Conservation (phyloP, 1,284 basidiomycete genomes). For the Papiliotrema nemorosa region DNA sequence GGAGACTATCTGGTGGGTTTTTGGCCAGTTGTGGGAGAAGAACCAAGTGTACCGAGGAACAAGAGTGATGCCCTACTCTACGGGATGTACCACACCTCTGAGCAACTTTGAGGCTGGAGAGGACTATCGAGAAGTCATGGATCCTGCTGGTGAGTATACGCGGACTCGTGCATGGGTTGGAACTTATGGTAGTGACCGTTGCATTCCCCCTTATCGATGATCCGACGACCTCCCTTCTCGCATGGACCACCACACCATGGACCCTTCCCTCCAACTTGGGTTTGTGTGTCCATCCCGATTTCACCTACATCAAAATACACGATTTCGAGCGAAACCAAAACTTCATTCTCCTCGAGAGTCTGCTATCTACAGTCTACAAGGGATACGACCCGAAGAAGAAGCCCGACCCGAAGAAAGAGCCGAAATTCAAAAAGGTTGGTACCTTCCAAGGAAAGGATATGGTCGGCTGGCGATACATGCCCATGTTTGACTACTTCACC, state of each 20-base stretch:
- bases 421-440: constrained; percentile 88
- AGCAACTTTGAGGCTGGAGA: constrained; percentile 97
- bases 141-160: constrained; percentile 71
- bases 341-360: constrained; percentile 87
- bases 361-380: constrained; percentile 90
- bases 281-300: constrained; percentile 93
- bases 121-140: constrained; percentile 90
- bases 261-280: constrained; percentile 94
- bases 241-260: constrained; percentile 99
- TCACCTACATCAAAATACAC: constrained; percentile 95
- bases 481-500: constrained; percentile 93
- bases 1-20: constrained; percentile 99
- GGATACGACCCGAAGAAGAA: constrained; percentile 61
- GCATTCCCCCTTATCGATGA: constrained; percentile 92
- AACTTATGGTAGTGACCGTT: constrained; percentile 70
- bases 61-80: constrained; percentile 98
- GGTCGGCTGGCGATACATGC: constrained; percentile 95
- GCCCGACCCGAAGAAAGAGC: constrained; percentile 66
- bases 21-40: constrained; percentile 86
- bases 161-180: no score
- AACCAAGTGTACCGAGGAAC: constrained; percentile 91
- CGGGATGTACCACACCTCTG: constrained; percentile 90
- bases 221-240: constrained; percentile 82
- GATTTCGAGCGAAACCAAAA: constrained; percentile 84
- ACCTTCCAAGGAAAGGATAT: constrained; percentile 86